Conservation (phyloP, 2,329 filamentous ascomycete species). For the Trichocomaceae sp. region DNA sequence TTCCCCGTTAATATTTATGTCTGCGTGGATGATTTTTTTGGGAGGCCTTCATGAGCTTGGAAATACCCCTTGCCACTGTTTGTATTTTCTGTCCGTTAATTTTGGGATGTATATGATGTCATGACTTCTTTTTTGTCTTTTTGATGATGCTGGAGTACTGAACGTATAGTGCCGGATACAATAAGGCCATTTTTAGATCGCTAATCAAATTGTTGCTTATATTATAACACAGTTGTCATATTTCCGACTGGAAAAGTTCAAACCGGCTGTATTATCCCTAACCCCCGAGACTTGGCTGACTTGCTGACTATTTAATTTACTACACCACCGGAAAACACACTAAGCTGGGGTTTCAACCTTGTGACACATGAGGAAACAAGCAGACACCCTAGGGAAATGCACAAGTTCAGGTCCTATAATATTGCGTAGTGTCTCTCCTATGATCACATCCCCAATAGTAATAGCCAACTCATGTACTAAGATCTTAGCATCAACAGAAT, state of each 20-base stretch:
- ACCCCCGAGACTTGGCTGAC: not conserved
- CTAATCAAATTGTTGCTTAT: not conserved
- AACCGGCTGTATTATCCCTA: not conserved
- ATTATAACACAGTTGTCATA: not conserved
- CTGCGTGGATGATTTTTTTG: not conserved
- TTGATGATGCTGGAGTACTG: not conserved
- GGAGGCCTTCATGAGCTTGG: not conserved
- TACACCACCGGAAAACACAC: not conserved
- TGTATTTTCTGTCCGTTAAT: not conserved
- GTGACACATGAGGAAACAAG: no score
- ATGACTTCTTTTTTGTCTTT: not conserved
- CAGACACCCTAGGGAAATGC: no score
- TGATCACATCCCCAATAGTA: no score
- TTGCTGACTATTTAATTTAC: not conserved
- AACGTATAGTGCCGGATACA: not conserved
- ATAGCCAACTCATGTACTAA: no score
- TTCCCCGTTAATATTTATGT: not conserved
- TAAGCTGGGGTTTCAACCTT: not conserved
- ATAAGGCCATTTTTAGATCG: not conserved
- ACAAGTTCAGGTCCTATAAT: no score
- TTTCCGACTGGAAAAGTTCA: not conserved
- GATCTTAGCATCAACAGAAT: no score
- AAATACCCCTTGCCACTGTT: constrained; percentile 2
- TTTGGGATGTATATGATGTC: not conserved
- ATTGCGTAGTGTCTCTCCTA: no score